Percentiles rank a stretch among this genome's conserved stretches.
Evolutionary conservation across 345 rosid genomes (phyloP).

Genomic region (Citrus unshiu): DNA sequence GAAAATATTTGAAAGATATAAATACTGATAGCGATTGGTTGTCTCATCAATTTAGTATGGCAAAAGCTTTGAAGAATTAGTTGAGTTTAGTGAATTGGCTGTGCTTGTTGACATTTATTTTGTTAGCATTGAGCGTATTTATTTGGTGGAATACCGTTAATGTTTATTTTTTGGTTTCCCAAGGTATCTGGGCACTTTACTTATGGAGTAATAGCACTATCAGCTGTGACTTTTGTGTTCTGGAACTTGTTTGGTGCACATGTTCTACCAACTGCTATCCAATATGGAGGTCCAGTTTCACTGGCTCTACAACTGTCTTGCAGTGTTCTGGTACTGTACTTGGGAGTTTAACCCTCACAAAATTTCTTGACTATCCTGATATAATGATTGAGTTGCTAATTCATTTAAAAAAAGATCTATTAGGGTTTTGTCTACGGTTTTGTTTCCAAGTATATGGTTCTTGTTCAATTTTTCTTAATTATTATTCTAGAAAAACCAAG

Average conservation of each 20-base stretch:
- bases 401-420: neutral
- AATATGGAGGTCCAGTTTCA: slow-evolving; percentile 73
- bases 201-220: slow-evolving; percentile 96
- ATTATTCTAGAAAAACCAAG: neutral
- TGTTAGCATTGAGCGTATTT: neutral
- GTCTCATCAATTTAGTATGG: neutral
- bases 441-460: neutral
- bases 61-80: neutral
- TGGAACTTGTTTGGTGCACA: slow-evolving; percentile 81
- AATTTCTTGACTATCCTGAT: neutral
- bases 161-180: slow-evolving; percentile 10
- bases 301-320: slow-evolving; percentile 94
- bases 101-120: neutral
- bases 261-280: slow-evolving; percentile 53
- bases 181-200: slow-evolving; percentile 96
- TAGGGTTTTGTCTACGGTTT: neutral
- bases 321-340: slow-evolving; percentile 78
- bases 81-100: neutral
- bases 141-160: neutral
- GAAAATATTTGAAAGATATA: neutral
- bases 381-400: neutral
- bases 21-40: neutral
- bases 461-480: neutral
- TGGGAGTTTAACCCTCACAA: neutral
- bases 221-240: slow-evolving; percentile 87